Base-by-base conservation (phyloP, 345 rosid species). In the Linum tenue region DNA sequence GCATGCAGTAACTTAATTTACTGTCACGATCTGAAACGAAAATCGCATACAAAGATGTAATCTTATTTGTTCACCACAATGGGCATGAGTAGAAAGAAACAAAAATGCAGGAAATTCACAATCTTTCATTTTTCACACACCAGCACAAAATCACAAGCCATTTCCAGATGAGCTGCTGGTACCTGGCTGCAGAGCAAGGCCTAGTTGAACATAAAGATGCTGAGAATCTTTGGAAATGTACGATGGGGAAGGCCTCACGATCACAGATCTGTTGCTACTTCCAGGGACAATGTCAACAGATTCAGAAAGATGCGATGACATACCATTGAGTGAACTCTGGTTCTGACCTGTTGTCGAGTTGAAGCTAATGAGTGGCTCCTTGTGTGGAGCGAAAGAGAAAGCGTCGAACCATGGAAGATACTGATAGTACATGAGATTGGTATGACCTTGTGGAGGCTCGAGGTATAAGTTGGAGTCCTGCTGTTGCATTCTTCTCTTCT, bases 401-500 rank as follows among this genome's bases (percentile, higher is more conserved):
- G 59, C 39, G 60, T 40, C 50, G 39, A 11, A 51, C 16, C 56
- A 68, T 37, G 67, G 55, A 65, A 60, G 55, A 59, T 22, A 56
- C 56, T 42, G 51, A 74, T 48, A 65, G 12, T 60, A 58, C 31
- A 43, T 36, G n/a, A 10, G 39, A 67, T 5, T 31, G 31, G 43
- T 35, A 39, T 17, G 50, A 2, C 14, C 35, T 2, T 42, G 57
- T 7, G 5, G 62, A n/a, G 56, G 22, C 56, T 42, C 7, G 9
- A 42, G 60, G 10, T 5, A 10, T 1, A 56, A 66, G 12, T 56
- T 40, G 38, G 9, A 61, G 64, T 56, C 66, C 50, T 51, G 40
- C 14, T 15, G 67, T 36, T 11, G 59, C 60, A 62, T 35, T 68
- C 72, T 60, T 63, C 63, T 64, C 62, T 43, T 72, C 65, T 66